Percentiles rank a stretch among this genome's conserved stretches.
phyloP scores from a whole-genome alignment of 106 monocot genomes.

The Posidonia australis region DNA sequence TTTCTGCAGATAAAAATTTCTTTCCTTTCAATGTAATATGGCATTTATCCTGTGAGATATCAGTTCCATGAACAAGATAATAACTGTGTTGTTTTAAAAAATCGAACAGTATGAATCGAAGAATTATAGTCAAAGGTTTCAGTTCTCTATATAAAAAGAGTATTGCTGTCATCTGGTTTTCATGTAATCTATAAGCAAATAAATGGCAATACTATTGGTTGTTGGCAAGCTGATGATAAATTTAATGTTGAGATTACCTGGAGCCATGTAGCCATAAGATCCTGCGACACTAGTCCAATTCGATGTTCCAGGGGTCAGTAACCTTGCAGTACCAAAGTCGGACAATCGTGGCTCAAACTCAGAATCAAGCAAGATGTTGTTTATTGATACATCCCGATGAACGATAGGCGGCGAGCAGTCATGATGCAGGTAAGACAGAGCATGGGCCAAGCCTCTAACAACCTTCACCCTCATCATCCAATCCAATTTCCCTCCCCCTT shows the following conservation, averaged over 20 bases:
- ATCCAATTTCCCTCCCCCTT: slow-evolving; percentile 34
- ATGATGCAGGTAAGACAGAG: slow-evolving; percentile 75
- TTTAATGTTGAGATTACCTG: slow-evolving; percentile 36
- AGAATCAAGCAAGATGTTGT: slow-evolving; percentile 59
- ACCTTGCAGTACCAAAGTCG: slow-evolving; percentile 62
- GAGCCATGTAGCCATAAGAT: slow-evolving; percentile 85
- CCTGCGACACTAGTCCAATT: slow-evolving; percentile 65
- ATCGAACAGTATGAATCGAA: no score
- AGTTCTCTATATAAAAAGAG: no score
- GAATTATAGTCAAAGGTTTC: no score
- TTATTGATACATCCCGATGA: slow-evolving; percentile 57
- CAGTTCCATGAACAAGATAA: no score
- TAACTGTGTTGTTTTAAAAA: no score
- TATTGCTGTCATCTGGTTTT: no score
- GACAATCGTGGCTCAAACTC: slow-evolving; percentile 61
- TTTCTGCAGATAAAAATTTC: no score
- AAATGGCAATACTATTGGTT: no score
- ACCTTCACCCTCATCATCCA: slow-evolving; percentile 53
- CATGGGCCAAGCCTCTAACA: slow-evolving; percentile 59
- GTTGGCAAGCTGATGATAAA: no score
- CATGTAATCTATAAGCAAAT: no score
- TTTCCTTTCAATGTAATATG: no score
- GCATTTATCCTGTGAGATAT: no score
- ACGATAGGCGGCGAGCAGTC: slow-evolving; percentile 51
- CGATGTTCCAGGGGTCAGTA: slow-evolving; percentile 30